Evolutionary conservation across 345 rosid species (phyloP), one percentile per base, ranked within the genome.

Genomic region (Acer campestre): DNA sequence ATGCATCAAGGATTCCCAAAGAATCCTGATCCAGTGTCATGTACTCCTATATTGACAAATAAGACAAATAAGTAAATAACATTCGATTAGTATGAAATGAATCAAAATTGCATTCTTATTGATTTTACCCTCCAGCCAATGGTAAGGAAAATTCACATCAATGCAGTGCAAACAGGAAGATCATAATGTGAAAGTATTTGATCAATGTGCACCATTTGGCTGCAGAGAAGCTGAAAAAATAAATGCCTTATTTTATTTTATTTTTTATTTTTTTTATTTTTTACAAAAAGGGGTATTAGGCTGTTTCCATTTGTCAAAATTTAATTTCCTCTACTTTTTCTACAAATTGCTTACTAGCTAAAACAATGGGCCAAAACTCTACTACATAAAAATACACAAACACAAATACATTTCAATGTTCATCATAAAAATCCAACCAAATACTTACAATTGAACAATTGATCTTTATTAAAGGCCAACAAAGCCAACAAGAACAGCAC

Each of bases 21-120:
- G 29, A 46, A 58, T 73, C 77, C 59, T 67, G 66, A 70, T 67
- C 63, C 49, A 76, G 35, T n/a, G 20, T 72, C n/a, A n/a, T n/a
- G n/a, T n/a, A n/a, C n/a, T n/a, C 77, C 82, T 83, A 80, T 73
- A 82, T 42, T 2, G 31, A 72, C 49, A 65, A 80, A 38, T 13
- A 56, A 68, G 12, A 35, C 1, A 67, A 70, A 67, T n/a, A n/a
- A n/a, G n/a, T n/a, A n/a, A n/a, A n/a, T 12, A 82, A 44, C 23
- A 67, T 23, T 66, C 65, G 20, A 73, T 74, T 62, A 84, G 79
- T 66, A 51, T 67, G 67, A 13, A 63, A 65, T 75, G 12, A 29
- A 18, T 48, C 22, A 49, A 29, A 59, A 38, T 56, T 31, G n/a
- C 22, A 61, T 40, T 3, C 35, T 22, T 61, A 62, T 72, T 66